A percentile compares a stretch with the other conserved stretches of the same genome.
These are phyloP conservation scores for Globisporangium nagaii DNA, from an alignment of 352 stramenopile species.

Conservation along the genomic window DNA sequence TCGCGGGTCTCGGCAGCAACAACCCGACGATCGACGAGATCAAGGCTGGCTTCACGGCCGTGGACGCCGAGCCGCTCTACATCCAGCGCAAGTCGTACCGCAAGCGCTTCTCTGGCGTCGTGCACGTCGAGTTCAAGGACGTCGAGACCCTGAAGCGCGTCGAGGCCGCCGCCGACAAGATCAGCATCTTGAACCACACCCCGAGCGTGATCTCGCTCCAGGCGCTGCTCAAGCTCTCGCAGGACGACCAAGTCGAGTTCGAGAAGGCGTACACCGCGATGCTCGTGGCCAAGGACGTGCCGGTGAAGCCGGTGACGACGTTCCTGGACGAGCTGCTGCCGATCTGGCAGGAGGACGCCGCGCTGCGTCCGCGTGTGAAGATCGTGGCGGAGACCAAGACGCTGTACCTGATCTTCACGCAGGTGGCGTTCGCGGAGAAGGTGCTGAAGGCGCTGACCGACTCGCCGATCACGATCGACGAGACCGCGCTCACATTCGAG, in stretches of 20 bases:
- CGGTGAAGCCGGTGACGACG: constrained; percentile 58
- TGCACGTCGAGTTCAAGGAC: constrained; percentile 72
- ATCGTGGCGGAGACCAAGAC: constrained; percentile 57
- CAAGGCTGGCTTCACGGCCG: constrained; percentile 48
- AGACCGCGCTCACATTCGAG: constrained; percentile 62
- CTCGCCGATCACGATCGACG: constrained; percentile 52
- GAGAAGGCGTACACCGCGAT: constrained; percentile 79
- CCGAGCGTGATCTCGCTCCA: constrained; percentile 46
- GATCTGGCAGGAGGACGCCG: constrained; percentile 63
- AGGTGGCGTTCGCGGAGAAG: constrained; percentile 59
- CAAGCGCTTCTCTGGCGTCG: constrained; percentile 68
- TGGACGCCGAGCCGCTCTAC: constrained; percentile 62
- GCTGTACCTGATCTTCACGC: constrained; percentile 78
- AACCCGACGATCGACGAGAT: constrained; percentile 78
- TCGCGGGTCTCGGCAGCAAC: constrained; percentile 53
- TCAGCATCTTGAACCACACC: constrained; percentile 55
- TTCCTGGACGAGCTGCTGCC: constrained; percentile 68
- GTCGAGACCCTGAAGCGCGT: constrained; percentile 47
- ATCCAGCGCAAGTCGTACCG: constrained; percentile 69
- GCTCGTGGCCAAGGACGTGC: constrained; percentile 80
- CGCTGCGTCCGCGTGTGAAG: constrained; percentile 64
- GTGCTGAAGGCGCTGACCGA: constrained; percentile 37
- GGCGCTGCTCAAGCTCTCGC: constrained; percentile 57
- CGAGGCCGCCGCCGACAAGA: constrained; percentile 35
- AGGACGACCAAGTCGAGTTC: constrained; percentile 76